Base-by-base conservation (phyloP, 2,329 filamentous ascomycete genomes). In the Leptoxyphium fumago region DNA sequence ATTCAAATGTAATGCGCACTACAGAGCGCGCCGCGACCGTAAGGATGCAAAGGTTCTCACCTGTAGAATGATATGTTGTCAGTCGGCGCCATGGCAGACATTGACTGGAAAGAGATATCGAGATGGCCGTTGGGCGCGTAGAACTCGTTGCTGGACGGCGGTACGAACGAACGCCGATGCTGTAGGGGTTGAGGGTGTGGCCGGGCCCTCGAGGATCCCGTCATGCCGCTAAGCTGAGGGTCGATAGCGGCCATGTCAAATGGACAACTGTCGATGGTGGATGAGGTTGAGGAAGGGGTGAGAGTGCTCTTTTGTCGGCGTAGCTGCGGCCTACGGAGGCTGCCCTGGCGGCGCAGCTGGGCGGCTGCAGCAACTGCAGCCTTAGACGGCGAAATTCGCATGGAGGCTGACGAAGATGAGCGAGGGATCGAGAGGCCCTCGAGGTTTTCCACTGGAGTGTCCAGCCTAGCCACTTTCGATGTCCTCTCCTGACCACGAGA, bases 71-170 rank as follows among this genome's bases (percentile, higher is more conserved):
- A 29, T 4, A 15, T 42, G 61, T 48, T 67, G 60, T 21, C 69
- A 67, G 49, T 69, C 64, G 5, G 61, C 65, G 45, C 63, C 60
- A 9, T 68, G 55, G 4, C 61, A 36, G 32, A 42, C 55, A 59
- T 32, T 63, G 42, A 45, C 40, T 45, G 51, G 4, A 44, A 47
- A 9, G 46, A 59, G 10, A 43, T 41, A 10, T 45, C 40, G 13
- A 39, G 38, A 14, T 46, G 39, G 32, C 51, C 49, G 15, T 51
- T 45, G 2, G 47, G 45, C 10, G 44, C 47, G 36, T 46, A 46
- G 15, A 39, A 40, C 8, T 50, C 29, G 3, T 38, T 13, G 13
- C 40, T 32, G 13, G 45, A 14, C 14, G 29, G 28, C 18, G 42
- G 44, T 29, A 29, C 30, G 43, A 45, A 45, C 3, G 40, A 45